Evolutionary conservation across 1,139 yeast species (phyloP).

Genomic region (Suhomyces guaymorum): DNA sequence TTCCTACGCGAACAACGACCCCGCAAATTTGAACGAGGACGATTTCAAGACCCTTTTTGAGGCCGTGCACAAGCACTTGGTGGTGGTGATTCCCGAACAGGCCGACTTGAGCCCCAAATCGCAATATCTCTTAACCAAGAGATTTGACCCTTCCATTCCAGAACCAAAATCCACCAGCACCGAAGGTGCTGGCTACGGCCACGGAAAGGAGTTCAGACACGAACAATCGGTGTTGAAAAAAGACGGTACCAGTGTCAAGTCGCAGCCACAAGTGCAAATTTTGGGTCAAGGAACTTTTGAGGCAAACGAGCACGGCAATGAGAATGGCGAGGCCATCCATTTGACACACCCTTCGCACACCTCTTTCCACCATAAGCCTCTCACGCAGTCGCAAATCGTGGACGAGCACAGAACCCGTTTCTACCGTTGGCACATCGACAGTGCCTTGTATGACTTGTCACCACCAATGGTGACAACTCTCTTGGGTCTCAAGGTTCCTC

Average conservation of each 20-base stretch:
- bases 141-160: slow-evolving; percentile 73
- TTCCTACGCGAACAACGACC: slow-evolving; percentile 64
- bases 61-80: slow-evolving; percentile 68
- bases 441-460: slow-evolving; percentile 79
- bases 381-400: slow-evolving; percentile 60
- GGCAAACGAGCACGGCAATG: slow-evolving; percentile 67
- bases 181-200: slow-evolving; percentile 74
- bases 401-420: slow-evolving; percentile 68
- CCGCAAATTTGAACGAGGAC: slow-evolving; percentile 62
- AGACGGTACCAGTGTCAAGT: slow-evolving; percentile 77
- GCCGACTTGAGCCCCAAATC: slow-evolving; percentile 65
- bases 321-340: slow-evolving; percentile 54
- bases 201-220: slow-evolving; percentile 81
- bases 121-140: slow-evolving; percentile 70
- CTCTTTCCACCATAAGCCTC: slow-evolving; percentile 68
- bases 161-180: slow-evolving; percentile 45
- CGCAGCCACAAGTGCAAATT: slow-evolving; percentile 86
- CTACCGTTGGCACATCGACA: slow-evolving; percentile 92
- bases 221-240: slow-evolving; percentile 72
- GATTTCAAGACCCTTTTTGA: slow-evolving; percentile 64
- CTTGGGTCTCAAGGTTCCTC: slow-evolving; percentile 80
- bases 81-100: slow-evolving; percentile 72
- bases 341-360: slow-evolving; percentile 84
- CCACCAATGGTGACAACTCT: slow-evolving; percentile 86
- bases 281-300: slow-evolving; percentile 79